Conservation (phyloP, 495 filamentous ascomycete genomes). For the Aspergillus mulundensis region DNA sequence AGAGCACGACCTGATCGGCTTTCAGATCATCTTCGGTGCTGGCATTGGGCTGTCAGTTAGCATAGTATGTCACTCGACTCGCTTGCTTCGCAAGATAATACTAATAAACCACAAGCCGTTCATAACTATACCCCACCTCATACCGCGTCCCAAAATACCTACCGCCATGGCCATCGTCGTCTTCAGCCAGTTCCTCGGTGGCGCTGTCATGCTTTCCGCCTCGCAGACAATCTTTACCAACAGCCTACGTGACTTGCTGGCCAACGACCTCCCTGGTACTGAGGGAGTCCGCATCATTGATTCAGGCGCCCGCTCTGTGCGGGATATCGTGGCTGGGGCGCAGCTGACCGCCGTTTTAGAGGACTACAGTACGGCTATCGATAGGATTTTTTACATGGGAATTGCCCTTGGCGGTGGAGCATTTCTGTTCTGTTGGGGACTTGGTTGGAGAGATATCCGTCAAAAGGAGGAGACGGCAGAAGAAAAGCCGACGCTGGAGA, state of each 20-base stretch:
- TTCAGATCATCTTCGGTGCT: conserved; percentile 46
- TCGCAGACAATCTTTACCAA: not conserved
- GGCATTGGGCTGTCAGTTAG: conserved; percentile 10
- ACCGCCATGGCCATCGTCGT: conserved; percentile 30
- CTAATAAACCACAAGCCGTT: conserved; percentile 26
- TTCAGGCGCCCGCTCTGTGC: conserved; percentile 3
- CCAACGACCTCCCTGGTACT: conserved; percentile 24
- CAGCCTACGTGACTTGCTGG: not conserved
- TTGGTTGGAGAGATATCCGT: conserved; percentile 12
- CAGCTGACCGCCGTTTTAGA: conserved; percentile 46
- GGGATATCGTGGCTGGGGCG: conserved; percentile 37
- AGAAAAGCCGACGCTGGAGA: not conserved
- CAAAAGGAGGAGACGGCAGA: not conserved
- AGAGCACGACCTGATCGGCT: conserved; percentile 56
- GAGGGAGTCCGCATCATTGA: not conserved
- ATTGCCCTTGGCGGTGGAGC: not conserved
- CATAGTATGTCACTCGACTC: not conserved
- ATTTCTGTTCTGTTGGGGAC: not conserved
- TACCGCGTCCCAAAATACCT: conserved; percentile 37
- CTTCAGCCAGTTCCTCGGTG: conserved; percentile 4
- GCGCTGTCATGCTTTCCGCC: not conserved
- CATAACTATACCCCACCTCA: conserved; percentile 47
- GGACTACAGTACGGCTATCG: conserved; percentile 45
- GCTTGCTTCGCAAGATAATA: too few species aligned
- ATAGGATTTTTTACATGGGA: conserved; percentile 13